These are phyloP conservation scores for Malania oleifera DNA, from an alignment of 164 flowering plant genomes.

Conservation along the genomic window DNA sequence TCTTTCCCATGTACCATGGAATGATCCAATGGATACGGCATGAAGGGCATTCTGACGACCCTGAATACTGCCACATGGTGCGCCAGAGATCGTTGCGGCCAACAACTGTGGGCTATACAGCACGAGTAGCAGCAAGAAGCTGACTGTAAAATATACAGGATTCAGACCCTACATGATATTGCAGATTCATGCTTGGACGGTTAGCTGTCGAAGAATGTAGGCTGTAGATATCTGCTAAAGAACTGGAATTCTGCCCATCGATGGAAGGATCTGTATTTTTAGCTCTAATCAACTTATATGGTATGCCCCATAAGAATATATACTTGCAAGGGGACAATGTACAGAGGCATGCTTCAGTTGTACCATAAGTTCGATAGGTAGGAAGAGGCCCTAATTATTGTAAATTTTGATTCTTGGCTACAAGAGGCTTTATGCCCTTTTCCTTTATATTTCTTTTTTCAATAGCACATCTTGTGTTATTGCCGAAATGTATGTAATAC, in stretches of 20 bases:
- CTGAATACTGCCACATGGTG: slow-evolving; percentile 52
- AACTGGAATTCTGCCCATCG: neutral
- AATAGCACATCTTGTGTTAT: too few species aligned
- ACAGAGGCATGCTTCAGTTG: neutral
- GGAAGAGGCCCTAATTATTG: neutral
- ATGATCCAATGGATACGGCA: slow-evolving; percentile 80
- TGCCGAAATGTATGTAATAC: too few species aligned
- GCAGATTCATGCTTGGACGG: too few species aligned
- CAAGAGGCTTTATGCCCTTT: neutral
- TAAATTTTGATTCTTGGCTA: slow-evolving; percentile 4
- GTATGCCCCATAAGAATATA: neutral
- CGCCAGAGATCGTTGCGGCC: slow-evolving; percentile 61
- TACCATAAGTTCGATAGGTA: neutral
- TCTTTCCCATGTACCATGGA: slow-evolving; percentile 83
- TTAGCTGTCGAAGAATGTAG: neutral
- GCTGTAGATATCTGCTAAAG: slow-evolving; percentile 1
- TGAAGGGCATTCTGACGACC: slow-evolving; percentile 58
- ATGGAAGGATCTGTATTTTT: neutral
- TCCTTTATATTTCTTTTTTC: neutral
- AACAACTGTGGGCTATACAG: slow-evolving; percentile 67
- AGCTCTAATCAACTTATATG: neutral
- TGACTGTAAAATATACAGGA: neutral
- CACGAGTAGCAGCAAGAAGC: slow-evolving; percentile 44
- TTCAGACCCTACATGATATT: too few species aligned
- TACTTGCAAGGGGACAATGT: slow-evolving; percentile 4